Percentiles rank a stretch among this genome's conserved stretches.
These are phyloP conservation scores for Neurospora africana DNA, from an alignment of 495 filamentous ascomycete genomes.

Conservation along the genomic window DNA sequence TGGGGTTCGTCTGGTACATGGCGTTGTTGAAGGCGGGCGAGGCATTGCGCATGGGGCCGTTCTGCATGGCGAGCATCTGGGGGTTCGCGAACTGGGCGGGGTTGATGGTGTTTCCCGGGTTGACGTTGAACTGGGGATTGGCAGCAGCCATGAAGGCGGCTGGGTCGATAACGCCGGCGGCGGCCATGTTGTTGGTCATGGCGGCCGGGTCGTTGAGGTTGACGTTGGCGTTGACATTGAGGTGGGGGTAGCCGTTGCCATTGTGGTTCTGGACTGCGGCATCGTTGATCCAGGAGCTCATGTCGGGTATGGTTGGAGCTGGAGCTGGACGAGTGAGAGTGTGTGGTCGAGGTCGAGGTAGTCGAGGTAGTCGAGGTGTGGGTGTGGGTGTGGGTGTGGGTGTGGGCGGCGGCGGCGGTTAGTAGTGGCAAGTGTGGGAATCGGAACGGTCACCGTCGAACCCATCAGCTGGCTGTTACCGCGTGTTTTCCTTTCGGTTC, in stretches of 20 bases:
- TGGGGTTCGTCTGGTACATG: constrained; percentile 67
- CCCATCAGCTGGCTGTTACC: constrained; percentile 39
- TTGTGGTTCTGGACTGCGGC: constrained; percentile 64
- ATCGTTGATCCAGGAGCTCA: constrained; percentile 80
- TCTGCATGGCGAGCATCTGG: constrained; percentile 68
- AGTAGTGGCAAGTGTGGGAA: background rate
- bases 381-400: background rate
- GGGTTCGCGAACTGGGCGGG: constrained; percentile 42
- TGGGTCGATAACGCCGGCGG: constrained; percentile 31
- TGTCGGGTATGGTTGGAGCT: constrained; percentile 24
- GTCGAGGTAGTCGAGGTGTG: background rate
- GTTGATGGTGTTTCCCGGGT: background rate
- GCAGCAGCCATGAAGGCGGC: constrained; percentile 36
- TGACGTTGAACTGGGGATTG: constrained; percentile 38
- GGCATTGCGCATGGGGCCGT: constrained; percentile 70
- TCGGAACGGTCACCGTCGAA: constrained; percentile 21
- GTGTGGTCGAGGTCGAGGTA: background rate
- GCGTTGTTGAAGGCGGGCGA: constrained; percentile 61
- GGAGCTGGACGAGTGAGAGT: constrained; percentile 20
- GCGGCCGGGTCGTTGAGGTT: constrained; percentile 42
- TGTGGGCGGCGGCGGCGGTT: background rate
- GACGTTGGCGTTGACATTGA: constrained; percentile 40
- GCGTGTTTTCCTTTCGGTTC: background rate
- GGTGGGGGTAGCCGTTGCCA: constrained; percentile 63
- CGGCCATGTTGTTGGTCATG: constrained; percentile 35